phyloP scores from a whole-genome alignment of 2,329 filamentous ascomycete genomes.

The Hawksworthiomyces lignivorus region DNA sequence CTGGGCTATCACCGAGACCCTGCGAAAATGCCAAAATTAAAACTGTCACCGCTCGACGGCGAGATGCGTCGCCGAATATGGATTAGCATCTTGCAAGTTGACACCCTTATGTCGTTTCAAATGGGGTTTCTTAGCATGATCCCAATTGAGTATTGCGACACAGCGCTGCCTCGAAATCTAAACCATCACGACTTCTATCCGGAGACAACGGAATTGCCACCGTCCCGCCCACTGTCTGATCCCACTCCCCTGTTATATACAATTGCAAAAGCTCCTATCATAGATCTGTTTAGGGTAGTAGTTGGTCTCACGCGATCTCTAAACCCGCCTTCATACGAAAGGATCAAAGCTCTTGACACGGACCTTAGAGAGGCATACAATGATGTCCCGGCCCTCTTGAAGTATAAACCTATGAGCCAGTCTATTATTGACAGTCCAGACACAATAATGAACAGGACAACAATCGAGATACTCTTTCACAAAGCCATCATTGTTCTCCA shows the following conservation, averaged over 20 bases:
- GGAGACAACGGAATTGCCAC: slow-evolving; percentile 21
- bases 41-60: slow-evolving; percentile 28
- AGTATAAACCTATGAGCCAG: slow-evolving; percentile 18
- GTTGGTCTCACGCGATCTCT: slow-evolving; percentile 4
- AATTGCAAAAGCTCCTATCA: slow-evolving; percentile 22
- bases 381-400: slow-evolving; percentile 18
- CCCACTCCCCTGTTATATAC: slow-evolving; percentile 18
- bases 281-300: slow-evolving; percentile 11
- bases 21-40: slow-evolving; percentile 4
- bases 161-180: slow-evolving; percentile 30
- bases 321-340: not conserved
- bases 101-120: slow-evolving; percentile 38
- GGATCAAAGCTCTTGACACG: not conserved
- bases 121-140: slow-evolving; percentile 42
- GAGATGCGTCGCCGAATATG: slow-evolving; percentile 35
- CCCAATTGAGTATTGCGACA: slow-evolving; percentile 19
- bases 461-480: slow-evolving; percentile 23
- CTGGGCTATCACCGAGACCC: slow-evolving; percentile 37
- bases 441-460: slow-evolving; percentile 20
- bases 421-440: slow-evolving; percentile 21
- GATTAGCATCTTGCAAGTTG: slow-evolving; percentile 32
- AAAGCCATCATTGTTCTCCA: slow-evolving; percentile 27
- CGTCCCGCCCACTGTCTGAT: slow-evolving; percentile 15
- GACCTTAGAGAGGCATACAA: slow-evolving; percentile 14
- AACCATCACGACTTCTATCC: slow-evolving; percentile 30